Evolutionary conservation across 2,329 filamentous ascomycete genomes (phyloP), one percentile per base, ranked within the genome.

Genomic region (Lecanosticta acicola): DNA sequence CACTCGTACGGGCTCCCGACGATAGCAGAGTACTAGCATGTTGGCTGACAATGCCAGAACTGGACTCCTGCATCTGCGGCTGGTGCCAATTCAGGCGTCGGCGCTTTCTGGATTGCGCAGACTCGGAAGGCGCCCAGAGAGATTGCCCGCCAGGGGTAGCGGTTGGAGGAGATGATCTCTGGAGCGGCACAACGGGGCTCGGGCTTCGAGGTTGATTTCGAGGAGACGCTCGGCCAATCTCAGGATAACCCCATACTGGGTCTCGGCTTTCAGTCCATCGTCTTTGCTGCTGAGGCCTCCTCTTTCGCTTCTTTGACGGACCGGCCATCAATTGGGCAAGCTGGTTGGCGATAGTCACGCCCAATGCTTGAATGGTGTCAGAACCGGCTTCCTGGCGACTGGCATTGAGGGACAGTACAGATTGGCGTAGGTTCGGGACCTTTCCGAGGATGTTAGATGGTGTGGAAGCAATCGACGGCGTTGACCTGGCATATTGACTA

Each of bases 261-360:
- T 46, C 19, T 41, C 40, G 41, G 33, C 9, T 43, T n/a, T 21
- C 10, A 20, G 37, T 20, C 37, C 21, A 14, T 24, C 19, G 19
- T 19, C n/a, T 19, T 29, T 5, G 7, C 5, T 11, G 24, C 24
- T 5, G 11, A 3, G 16, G 38, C 37, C 41, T 21, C 26, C 32
- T 48, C 21, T 11, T 39, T 24, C 37, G 43, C 40, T 51, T 46
- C 39, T 39, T 48, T 33, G 51, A 32, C 16, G 38, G 39, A 9
- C 45, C 43, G 13, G 49, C 42, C 47, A 66, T 62, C 34, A 62
- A 58, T 17, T 59, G 48, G 3, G 62, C 60, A 39, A 67, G 58
- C 42, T 65, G 61, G 14, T 57, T 56, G 7, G 64, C 65, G 34
- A 67, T 66, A 39, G 53, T 64, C 39, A 59, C 56, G 24, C 64